Percentiles rank a stretch among this genome's conserved stretches.
Evolutionary conservation across 306 rosid genomes (phyloP).

Genomic region (Cicer chorassanicum): DNA sequence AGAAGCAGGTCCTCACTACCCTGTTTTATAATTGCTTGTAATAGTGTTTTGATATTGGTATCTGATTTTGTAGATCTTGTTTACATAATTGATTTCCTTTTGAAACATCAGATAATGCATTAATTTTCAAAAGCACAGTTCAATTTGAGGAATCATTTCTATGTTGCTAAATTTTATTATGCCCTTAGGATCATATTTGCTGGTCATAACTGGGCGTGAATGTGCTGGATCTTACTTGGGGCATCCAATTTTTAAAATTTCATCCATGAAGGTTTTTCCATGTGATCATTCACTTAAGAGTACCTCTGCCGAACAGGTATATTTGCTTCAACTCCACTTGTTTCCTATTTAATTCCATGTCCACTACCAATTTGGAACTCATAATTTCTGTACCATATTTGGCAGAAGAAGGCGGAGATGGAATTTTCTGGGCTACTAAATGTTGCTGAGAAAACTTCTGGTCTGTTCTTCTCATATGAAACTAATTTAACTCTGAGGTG

Average conservation of each 20-base stretch:
- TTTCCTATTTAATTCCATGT: constrained; percentile 31
- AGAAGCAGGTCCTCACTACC: constrained; percentile 24
- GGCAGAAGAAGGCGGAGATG: constrained; percentile 83
- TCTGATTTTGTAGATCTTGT: constrained; percentile 32
- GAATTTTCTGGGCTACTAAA: constrained; percentile 78
- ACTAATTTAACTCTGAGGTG: constrained; percentile 94
- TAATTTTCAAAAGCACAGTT: constrained; percentile 31
- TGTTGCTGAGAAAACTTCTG: constrained; percentile 82
- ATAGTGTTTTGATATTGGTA: constrained; percentile 35
- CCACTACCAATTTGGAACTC: constrained; percentile 44
- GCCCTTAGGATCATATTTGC: constrained; percentile 74
- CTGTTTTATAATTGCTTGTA: constrained; percentile 15
- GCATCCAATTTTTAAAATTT: constrained; percentile 76
- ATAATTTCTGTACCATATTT: constrained; percentile 43
- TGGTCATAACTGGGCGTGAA: constrained; percentile 76
- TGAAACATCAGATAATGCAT: constrained; percentile 28
- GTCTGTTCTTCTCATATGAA: constrained; percentile 88
- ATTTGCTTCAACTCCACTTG: constrained; percentile 35
- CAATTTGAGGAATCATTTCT: constrained; percentile 37
- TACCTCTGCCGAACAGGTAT: constrained; percentile 76
- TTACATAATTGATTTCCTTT: constrained; percentile 35
- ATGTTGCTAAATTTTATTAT: constrained; percentile 42
- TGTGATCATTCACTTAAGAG: constrained; percentile 77
- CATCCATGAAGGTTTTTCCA: constrained; percentile 76
- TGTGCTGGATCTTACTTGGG: constrained; percentile 86